phyloP scores from a whole-genome alignment of 2,329 filamentous ascomycete species.

The Botryotinia globosa region DNA sequence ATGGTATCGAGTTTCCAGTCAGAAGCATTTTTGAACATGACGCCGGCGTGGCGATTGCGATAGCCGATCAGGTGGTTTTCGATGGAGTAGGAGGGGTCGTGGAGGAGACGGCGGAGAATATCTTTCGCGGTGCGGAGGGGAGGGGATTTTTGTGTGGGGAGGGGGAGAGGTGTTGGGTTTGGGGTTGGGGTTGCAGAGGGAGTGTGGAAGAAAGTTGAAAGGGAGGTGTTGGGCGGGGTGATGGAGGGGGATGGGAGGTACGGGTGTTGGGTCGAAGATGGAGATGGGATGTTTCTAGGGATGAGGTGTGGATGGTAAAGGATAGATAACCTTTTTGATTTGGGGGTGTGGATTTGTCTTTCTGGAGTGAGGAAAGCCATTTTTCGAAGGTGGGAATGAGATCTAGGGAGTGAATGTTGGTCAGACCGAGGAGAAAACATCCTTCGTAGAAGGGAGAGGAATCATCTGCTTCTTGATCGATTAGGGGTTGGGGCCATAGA shows the following conservation, averaged over 20 bases:
- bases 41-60: neutral
- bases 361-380: neutral
- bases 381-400: neutral
- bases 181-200: neutral
- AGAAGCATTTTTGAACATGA: neutral
- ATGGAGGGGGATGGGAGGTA: neutral
- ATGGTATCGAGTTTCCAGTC: neutral
- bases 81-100: conserved; percentile 16
- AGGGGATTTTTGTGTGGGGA: neutral
- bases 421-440: neutral
- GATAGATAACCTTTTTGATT: neutral
- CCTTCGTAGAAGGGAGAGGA: neutral
- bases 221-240: neutral
- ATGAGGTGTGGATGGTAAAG: neutral
- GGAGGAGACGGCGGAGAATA: conserved; percentile 10
- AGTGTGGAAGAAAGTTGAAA: neutral
- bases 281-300: neutral
- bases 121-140: neutral
- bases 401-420: neutral
- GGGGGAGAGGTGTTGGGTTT: neutral
- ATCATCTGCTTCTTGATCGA: neutral
- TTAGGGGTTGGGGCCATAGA: neutral
- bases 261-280: neutral
- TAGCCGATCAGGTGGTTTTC: conserved; percentile 11
- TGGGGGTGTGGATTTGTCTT: neutral